These are phyloP conservation scores for Penicillium simplicissimum DNA, from an alignment of 495 filamentous ascomycete genomes.

Conservation along the genomic window DNA sequence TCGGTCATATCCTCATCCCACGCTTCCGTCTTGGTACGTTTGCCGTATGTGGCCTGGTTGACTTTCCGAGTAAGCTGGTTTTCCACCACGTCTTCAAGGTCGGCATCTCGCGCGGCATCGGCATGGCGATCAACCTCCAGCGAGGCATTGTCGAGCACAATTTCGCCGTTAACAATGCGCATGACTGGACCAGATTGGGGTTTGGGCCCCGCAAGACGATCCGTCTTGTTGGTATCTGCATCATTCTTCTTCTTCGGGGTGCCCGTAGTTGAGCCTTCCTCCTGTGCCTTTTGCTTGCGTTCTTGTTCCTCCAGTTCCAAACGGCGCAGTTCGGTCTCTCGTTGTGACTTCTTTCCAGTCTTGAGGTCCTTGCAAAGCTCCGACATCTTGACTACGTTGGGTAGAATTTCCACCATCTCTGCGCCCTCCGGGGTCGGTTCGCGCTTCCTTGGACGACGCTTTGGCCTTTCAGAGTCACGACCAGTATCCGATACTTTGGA, in stretches of 20 bases:
- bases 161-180: conserved; percentile 79
- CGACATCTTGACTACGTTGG: conserved; percentile 72
- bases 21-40: conserved; percentile 65
- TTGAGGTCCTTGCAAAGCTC: conserved; percentile 76
- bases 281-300: conserved; percentile 45
- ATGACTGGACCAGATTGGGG: conserved; percentile 54
- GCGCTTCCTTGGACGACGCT: conserved; percentile 40
- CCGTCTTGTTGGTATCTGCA: conserved; percentile 18
- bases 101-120: conserved; percentile 57
- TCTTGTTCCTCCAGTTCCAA: conserved; percentile 55
- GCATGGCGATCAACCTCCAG: conserved; percentile 80
- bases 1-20: conserved; percentile 82
- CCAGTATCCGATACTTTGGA: conserved; percentile 29
- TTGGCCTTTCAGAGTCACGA: conserved; percentile 29
- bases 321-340: conserved; percentile 57
- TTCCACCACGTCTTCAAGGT: conserved; percentile 66
- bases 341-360: conserved; percentile 79
- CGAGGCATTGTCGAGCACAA: conserved; percentile 76
- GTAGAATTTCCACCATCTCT: conserved; percentile 69
- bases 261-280: conserved; percentile 32
- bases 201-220: conserved; percentile 25
- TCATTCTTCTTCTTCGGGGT: conserved; percentile 36
- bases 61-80: conserved; percentile 78
- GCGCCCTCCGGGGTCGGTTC: conserved; percentile 75
- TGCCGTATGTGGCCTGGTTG: conserved; percentile 72